Conservation (phyloP, 768 basidiomycete species). For the Lactarius tabidus region DNA sequence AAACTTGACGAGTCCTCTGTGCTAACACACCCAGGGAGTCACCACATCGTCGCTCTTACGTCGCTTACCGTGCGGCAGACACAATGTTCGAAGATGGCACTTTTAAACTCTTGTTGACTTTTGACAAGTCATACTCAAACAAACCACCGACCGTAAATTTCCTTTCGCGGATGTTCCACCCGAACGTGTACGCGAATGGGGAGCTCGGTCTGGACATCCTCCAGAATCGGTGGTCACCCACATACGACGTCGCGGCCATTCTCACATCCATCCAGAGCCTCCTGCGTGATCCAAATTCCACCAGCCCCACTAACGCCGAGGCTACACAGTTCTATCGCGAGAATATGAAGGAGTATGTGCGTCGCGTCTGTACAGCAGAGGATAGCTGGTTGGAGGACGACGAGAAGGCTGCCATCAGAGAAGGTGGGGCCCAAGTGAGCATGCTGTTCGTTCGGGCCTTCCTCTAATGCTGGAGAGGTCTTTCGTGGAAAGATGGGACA, state of each 20-base stretch:
- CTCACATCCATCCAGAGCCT: conserved; percentile 94
- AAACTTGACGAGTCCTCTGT: no score
- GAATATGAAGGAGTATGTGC: conserved; percentile 97
- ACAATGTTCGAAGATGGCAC: conserved; percentile 99
- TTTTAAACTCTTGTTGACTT: conserved; percentile 91
- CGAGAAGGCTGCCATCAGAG: conserved; percentile 58
- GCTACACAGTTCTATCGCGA: conserved; percentile 95
- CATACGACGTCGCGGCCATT: conserved; percentile 98
- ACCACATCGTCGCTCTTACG: background rate
- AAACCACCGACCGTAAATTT: conserved; percentile 98
- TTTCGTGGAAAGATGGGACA: background rate
- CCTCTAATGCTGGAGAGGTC: background rate
- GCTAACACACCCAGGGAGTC: no score
- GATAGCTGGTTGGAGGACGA: conserved; percentile 87
- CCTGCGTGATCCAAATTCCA: conserved; percentile 96
- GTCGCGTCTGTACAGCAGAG: conserved; percentile 92
- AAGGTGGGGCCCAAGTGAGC: conserved; percentile 30
- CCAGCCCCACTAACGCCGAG: conserved; percentile 97
- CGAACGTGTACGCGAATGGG: conserved; percentile 97
- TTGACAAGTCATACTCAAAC: conserved; percentile 98
- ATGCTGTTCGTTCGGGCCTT: conserved; percentile 3
- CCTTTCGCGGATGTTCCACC: conserved; percentile 97
- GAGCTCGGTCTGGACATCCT: conserved; percentile 98
- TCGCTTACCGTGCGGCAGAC: conserved; percentile 56
- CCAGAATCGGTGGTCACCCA: conserved; percentile 98